Conservation (phyloP, 1,284 basidiomycete species). For the Irpex lacteus region DNA sequence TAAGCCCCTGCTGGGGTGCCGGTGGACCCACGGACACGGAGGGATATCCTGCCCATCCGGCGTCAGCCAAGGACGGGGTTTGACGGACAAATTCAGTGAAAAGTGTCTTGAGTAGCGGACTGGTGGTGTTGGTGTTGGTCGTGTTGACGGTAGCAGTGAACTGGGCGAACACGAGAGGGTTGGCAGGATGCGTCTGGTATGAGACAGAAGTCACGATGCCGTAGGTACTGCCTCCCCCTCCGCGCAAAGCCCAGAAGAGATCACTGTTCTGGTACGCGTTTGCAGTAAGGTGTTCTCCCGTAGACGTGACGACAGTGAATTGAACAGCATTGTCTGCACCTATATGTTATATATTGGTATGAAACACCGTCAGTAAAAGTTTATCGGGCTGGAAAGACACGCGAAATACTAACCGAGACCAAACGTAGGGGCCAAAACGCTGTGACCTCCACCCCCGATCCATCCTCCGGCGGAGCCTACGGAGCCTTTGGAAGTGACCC, state of each 20-base stretch:
- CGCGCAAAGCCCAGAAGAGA: conserved; percentile 50
- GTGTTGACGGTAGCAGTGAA: conserved; percentile 23
- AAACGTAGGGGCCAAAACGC: conserved; percentile 36
- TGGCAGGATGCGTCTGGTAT: conserved; percentile 33
- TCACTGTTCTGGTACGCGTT: conserved; percentile 36
- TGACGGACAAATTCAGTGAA: conserved; percentile 22
- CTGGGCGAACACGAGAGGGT: conserved; percentile 26
- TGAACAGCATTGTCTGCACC: conserved; percentile 41
- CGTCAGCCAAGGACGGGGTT: conserved; percentile 22
- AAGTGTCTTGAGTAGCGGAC: conserved; percentile 9
- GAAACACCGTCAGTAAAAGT: not conserved
- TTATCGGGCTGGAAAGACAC: not conserved
- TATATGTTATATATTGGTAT: not conserved
- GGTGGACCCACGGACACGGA: conserved; percentile 8
- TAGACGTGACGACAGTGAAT: conserved; percentile 36
- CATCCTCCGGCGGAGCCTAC: conserved; percentile 35
- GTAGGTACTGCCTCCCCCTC: conserved; percentile 46
- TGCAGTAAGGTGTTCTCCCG: conserved; percentile 32
- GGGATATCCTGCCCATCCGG: conserved; percentile 21
- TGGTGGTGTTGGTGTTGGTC: conserved; percentile 4
- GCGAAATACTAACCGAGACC: conserved; percentile 32
- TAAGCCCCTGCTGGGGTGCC: conserved; percentile 1
- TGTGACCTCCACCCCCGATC: conserved; percentile 43
- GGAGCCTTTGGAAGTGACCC: conserved; percentile 31
- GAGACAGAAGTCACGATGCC: conserved; percentile 31